Base-by-base conservation (phyloP, 2,329 filamentous ascomycete species). In the Lasiodiplodia citricola region DNA sequence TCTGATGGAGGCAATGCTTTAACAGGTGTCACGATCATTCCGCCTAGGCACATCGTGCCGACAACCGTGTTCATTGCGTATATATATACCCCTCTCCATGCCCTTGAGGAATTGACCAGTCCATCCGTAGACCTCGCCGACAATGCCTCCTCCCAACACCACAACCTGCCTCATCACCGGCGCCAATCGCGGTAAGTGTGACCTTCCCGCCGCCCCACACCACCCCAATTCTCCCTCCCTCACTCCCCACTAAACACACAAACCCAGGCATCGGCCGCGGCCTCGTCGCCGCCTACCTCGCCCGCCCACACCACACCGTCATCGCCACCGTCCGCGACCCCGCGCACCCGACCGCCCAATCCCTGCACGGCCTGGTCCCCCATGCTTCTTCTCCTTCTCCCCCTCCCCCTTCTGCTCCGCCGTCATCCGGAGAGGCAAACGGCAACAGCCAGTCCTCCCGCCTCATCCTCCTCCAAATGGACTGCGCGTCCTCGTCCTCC, bases 261-360 rank as follows among this genome's bases (percentile, higher is more conserved):
- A 18, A 8, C 14, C 13, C 18, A 79, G 79, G 78, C 13, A 76
- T 80, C 67, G 82, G 82, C 2, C 72, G 76, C 11, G 76, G 74
- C 5, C 71, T 82, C 11, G 71, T 76, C 56, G 65, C 74, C 47
- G 28, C 63, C 2, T 81, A 81, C 70, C 79, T 85, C 50, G 69
- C 71, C 1, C 73, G 77, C 1, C 78, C 82, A 0, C 73, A 79
- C 54, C 79, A 76, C 21, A 81, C 74, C 21, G 78, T 84, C 51
- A 78, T 84, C 16, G 81, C 79, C 23, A 80, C 78, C 6, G 75
- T 81, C 37, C 81, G 81, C 25, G 73, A 78, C n/a, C 74, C 71
- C 4, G 55, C 71, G 0, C 70, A 76, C 25, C 60, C 73, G 6
- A 73, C 72, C 41, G 73, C 75, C 2, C 35, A 73, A 1, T 70